These are phyloP conservation scores for Backusella australiensis DNA, from an alignment of 192 early-diverging fungal species.

Conservation along the genomic window DNA sequence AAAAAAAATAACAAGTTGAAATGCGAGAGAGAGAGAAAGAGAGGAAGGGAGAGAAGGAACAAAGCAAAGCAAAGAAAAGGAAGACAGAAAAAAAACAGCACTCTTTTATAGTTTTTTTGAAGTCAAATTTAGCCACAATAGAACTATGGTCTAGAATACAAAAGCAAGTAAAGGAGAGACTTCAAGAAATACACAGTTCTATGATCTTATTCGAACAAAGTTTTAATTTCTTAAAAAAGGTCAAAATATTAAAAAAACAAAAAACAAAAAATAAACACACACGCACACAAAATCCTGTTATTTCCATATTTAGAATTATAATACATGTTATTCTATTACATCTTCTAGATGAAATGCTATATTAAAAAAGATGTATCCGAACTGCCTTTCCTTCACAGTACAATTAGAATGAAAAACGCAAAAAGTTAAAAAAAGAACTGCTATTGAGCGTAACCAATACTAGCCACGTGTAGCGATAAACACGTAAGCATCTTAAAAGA, in stretches of 20 bases:
- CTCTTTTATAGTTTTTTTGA: slow-evolving; percentile 4
- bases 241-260: not conserved
- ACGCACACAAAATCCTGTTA: not conserved
- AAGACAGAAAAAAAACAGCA: not conserved
- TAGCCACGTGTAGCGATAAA: not conserved
- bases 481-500: not conserved
- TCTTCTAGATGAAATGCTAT: not conserved
- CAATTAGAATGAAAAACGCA: not conserved
- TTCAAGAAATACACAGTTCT: not conserved
- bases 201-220: not conserved
- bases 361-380: not conserved
- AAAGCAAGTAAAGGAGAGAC: not conserved
- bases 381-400: not conserved
- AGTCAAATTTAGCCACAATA: not conserved
- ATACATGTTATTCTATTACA: not conserved
- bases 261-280: not conserved
- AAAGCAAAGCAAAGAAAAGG: not conserved
- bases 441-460: not conserved
- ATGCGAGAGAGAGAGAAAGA: not conserved
- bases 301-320: not conserved
- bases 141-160: not conserved
- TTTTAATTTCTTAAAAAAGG: slow-evolving; percentile 9
- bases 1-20: not conserved
- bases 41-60: not conserved
- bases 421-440: slow-evolving; percentile 5